Percentiles rank a stretch among this genome's conserved stretches.
These are phyloP conservation scores for Massariosphaeria phaeospora DNA, from an alignment of 495 filamentous ascomycete genomes.

Conservation along the genomic window DNA sequence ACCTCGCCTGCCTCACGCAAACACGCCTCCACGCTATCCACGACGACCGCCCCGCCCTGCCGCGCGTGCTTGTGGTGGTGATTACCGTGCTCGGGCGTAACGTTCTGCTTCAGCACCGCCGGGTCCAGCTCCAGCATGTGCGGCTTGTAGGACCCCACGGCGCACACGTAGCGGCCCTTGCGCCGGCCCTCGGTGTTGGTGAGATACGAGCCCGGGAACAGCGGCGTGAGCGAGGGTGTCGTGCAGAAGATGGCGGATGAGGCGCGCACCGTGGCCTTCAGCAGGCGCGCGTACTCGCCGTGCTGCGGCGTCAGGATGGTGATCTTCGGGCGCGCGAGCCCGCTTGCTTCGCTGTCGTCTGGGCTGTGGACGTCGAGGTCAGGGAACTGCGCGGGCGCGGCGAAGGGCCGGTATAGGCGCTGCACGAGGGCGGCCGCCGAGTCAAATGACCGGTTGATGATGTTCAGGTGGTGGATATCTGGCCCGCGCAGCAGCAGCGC, in stretches of 20 bases:
- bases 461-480: conserved; percentile 70
- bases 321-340: conserved; percentile 52
- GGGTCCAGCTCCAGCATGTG: conserved; percentile 82
- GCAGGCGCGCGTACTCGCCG: conserved; percentile 61
- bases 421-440: conserved; percentile 53
- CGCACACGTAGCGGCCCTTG: conserved; percentile 72
- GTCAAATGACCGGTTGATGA: conserved; percentile 70
- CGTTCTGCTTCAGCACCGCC: conserved; percentile 66
- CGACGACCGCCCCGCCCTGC: conserved; percentile 71
- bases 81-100: conserved; percentile 48
- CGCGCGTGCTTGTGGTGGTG: conserved; percentile 68
- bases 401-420: conserved; percentile 49
- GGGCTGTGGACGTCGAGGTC: conserved; percentile 2
- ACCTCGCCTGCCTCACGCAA: conserved; percentile 86
- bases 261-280: conserved; percentile 61
- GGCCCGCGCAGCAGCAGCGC: conserved; percentile 66
- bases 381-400: conserved; percentile 3
- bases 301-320: conserved; percentile 66
- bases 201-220: conserved; percentile 61
- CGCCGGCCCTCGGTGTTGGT: conserved; percentile 63
- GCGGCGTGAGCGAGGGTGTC: conserved; percentile 55
- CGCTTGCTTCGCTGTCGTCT: conserved; percentile 3
- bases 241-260: conserved; percentile 79
- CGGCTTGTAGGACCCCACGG: conserved; percentile 77
- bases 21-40: conserved; percentile 75